A percentile compares a stretch with the other conserved stretches of the same genome.
Conservation (phyloP, 768 basidiomycete species). For the Trametes cingulata region DNA sequence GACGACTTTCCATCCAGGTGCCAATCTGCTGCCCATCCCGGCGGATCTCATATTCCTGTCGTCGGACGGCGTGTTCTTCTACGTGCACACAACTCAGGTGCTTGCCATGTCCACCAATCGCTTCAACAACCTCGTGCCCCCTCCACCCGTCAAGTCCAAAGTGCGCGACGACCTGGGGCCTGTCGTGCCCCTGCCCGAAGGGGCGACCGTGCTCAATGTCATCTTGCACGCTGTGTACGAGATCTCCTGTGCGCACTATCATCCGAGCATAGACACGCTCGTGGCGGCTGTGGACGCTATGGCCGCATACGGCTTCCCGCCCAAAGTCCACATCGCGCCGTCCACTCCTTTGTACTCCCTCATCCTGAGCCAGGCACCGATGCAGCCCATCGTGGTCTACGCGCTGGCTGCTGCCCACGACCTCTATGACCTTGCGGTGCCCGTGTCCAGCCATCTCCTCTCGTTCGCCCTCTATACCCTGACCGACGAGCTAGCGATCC, state of each 20-base stretch:
- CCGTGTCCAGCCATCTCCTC: conserved; percentile 73
- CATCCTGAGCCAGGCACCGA: conserved; percentile 66
- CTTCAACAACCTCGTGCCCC: conserved; percentile 61
- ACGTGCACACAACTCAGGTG: conserved; percentile 65
- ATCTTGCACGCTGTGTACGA: conserved; percentile 73
- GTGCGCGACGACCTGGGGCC: conserved; percentile 42
- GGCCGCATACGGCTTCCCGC: conserved; percentile 58
- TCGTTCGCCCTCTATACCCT: conserved; percentile 67
- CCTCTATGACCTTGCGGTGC: conserved; percentile 71
- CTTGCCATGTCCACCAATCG: conserved; percentile 61
- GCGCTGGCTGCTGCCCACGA: conserved; percentile 66
- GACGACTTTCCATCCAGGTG: conserved; percentile 78
- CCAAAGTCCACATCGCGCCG: conserved; percentile 48
- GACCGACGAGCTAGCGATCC: conserved; percentile 67
- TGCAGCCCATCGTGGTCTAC: conserved; percentile 72
- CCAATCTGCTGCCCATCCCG: conserved; percentile 51
- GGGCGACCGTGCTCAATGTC: conserved; percentile 66
- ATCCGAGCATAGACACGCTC: conserved; percentile 63
- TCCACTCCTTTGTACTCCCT: conserved; percentile 56
- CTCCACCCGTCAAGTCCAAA: conserved; percentile 36
- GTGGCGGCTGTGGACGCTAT: conserved; percentile 57
- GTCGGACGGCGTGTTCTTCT: conserved; percentile 82
- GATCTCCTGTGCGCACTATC: conserved; percentile 73
- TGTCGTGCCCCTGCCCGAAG: conserved; percentile 60
- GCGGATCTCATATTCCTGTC: conserved; percentile 70